phyloP scores from a whole-genome alignment of 805 yeast genomes.

The Yamadazyma takamatsuzukensis region DNA sequence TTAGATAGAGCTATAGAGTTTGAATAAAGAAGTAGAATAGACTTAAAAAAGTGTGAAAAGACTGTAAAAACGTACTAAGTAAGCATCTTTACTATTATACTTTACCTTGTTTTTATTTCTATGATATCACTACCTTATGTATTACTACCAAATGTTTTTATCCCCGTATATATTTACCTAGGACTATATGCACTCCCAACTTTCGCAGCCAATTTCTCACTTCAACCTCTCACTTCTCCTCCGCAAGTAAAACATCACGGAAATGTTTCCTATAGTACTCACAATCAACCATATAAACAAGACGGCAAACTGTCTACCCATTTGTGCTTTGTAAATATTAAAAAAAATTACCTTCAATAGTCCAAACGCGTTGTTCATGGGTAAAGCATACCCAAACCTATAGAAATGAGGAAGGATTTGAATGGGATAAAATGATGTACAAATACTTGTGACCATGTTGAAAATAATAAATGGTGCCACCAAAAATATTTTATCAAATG shows the following conservation, averaged over 20 bases:
- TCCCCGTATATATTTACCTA: neutral
- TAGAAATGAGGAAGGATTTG: constrained; percentile 28
- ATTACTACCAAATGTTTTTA: neutral
- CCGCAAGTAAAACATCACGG: constrained; percentile 5
- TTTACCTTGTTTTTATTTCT: too few species aligned
- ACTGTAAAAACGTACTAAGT: too few species aligned
- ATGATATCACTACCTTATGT: too few species aligned
- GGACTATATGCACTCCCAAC: neutral
- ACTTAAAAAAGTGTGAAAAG: too few species aligned
- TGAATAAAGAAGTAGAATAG: too few species aligned
- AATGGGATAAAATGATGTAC: constrained; percentile 32
- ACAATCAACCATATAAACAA: constrained; percentile 27
- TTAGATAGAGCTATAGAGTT: too few species aligned
- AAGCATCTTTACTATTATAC: neutral
- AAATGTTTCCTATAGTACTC: constrained; percentile 12
- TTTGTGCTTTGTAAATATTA: constrained; percentile 28
- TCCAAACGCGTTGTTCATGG: constrained; percentile 31
- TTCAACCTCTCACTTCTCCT: constrained; percentile 6
- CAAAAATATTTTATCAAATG: constrained; percentile 15
- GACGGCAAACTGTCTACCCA: constrained; percentile 29
- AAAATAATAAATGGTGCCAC: constrained; percentile 30
- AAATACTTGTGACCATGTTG: constrained; percentile 24
- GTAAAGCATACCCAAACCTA: constrained; percentile 35
- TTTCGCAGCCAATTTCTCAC: constrained; percentile 2
- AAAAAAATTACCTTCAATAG: constrained; percentile 31